Evolutionary conservation across 2,329 filamentous ascomycete genomes (phyloP).

Genomic region (Drechslerella coelobrocha): DNA sequence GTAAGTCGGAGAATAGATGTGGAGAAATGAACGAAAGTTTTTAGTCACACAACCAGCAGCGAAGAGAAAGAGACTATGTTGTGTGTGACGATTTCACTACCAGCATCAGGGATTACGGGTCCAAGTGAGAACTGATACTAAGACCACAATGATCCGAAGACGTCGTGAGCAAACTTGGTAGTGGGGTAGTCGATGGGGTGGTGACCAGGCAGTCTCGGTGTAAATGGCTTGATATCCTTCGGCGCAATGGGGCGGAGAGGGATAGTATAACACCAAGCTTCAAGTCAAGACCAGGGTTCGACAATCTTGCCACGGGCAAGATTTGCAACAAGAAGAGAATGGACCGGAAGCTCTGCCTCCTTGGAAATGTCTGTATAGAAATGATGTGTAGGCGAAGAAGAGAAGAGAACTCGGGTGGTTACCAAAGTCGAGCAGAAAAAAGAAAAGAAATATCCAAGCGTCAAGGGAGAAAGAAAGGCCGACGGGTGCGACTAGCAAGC

Average conservation of each 20-base stretch:
- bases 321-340: constrained; percentile 26
- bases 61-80: constrained; percentile 25
- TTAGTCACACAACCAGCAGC: constrained; percentile 24
- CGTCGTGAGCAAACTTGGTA: constrained; percentile 22
- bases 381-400: constrained; percentile 31
- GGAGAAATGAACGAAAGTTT: constrained; percentile 45
- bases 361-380: constrained; percentile 31
- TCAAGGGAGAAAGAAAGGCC: constrained; percentile 41
- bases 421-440: constrained; percentile 20
- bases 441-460: constrained; percentile 28
- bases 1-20: constrained; percentile 43
- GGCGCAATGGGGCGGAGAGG: constrained; percentile 21
- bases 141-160: constrained; percentile 49
- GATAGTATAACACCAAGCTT: constrained; percentile 27
- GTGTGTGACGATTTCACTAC: constrained; percentile 21
- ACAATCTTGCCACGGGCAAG: constrained; percentile 33
- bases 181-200: constrained; percentile 18
- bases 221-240: constrained; percentile 11
- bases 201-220: constrained; percentile 27
- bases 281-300: constrained; percentile 16
- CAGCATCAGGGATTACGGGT: constrained; percentile 38
- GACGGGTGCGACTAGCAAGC: constrained; percentile 20
- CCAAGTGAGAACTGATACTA: constrained; percentile 38
- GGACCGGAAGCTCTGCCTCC: constrained; percentile 51
- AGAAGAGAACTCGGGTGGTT: constrained; percentile 28